phyloP scores from a whole-genome alignment of 2,329 filamentous ascomycete species.

The Sphaerulina vaccinii region DNA sequence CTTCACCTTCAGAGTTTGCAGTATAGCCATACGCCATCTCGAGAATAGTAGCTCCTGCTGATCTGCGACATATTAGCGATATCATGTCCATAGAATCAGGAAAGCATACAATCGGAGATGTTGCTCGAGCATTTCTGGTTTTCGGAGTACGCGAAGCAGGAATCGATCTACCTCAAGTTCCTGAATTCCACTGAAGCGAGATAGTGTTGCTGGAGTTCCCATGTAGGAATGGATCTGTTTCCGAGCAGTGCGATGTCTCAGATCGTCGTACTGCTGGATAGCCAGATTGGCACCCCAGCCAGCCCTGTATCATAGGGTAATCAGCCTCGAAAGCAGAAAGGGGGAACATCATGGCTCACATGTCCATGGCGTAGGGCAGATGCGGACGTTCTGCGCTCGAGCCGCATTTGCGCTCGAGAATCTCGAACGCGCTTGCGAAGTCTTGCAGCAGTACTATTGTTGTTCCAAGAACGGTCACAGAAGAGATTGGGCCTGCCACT shows the following conservation, averaged over 20 bases:
- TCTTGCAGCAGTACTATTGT: constrained; percentile 47
- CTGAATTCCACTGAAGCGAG: constrained; percentile 45
- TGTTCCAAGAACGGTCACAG: constrained; percentile 44
- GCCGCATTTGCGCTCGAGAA: constrained; percentile 41
- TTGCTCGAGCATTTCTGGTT: constrained; percentile 40
- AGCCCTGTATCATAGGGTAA: constrained; percentile 1
- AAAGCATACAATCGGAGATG: constrained; percentile 41
- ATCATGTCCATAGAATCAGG: background rate
- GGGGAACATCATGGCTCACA: constrained; percentile 18
- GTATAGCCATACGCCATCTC: constrained; percentile 51
- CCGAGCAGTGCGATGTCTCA: constrained; percentile 38
- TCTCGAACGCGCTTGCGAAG: constrained; percentile 37
- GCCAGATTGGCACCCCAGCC: constrained; percentile 43
- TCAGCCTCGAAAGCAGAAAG: no score
- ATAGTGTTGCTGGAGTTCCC: constrained; percentile 43
- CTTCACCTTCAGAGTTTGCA: constrained; percentile 39
- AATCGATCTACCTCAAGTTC: constrained; percentile 48
- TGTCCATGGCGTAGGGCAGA: constrained; percentile 21
- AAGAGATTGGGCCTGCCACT: constrained; percentile 34
- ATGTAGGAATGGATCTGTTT: constrained; percentile 49
- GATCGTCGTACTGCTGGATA: constrained; percentile 6
- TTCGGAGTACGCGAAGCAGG: constrained; percentile 42
- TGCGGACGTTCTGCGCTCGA: constrained; percentile 41
- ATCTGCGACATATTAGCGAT: constrained; percentile 10
- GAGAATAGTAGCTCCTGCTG: constrained; percentile 44